Base-by-base conservation (phyloP, 179 eudicot species). In the Silene vulgaris region DNA sequence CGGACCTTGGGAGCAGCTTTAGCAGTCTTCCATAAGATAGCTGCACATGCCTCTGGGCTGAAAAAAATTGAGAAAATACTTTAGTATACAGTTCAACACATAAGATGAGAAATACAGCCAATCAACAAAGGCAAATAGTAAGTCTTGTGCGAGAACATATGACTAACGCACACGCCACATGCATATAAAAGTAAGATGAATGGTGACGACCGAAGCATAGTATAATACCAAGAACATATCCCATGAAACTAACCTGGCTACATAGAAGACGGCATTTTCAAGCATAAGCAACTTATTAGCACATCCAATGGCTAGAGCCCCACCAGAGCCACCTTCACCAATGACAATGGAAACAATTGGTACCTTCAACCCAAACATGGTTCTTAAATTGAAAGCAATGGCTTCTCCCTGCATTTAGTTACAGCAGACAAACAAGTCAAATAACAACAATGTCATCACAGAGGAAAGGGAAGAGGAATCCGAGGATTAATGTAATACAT, bases 11-110 rank as follows among this genome's bases (percentile, higher is more conserved):
- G 97, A 76, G 98, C 79, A 52, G 90, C 94, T 84, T 89, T 88
- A 78, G 97, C 91, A 84, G 69, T 87, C 86, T 95, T 95, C 90
- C 90, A 95, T 78, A 92, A 83, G 81, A 95, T 95, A 71, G 99
- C 97, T 43, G 99, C 99, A 88, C 97, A 92, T 75, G 99, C 99
- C 86, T 95, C 99, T 67, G 99, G 99, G 74, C 99, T 92, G 90
- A 75, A 81, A 4, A 16, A 67, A 72, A 84, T 45, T 12, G 14
- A 48, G 57, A 66, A 37, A 8, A 32, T 35, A 66, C 23, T 32
- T 66, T 17, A 37, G 17, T 35, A 65, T 30, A 28, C 17, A 61
- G 65, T 61, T 61, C 29, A 65, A 26, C 8, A 37, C 9, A 37
- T 37, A 37, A 5, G 8, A 37, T 37, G 45, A 67, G 57, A 37